Evolutionary conservation across 225 moss, liverwort and hornwort genomes (phyloP), one percentile per base, ranked within the genome.

Genomic region (Polytrichum commune): DNA sequence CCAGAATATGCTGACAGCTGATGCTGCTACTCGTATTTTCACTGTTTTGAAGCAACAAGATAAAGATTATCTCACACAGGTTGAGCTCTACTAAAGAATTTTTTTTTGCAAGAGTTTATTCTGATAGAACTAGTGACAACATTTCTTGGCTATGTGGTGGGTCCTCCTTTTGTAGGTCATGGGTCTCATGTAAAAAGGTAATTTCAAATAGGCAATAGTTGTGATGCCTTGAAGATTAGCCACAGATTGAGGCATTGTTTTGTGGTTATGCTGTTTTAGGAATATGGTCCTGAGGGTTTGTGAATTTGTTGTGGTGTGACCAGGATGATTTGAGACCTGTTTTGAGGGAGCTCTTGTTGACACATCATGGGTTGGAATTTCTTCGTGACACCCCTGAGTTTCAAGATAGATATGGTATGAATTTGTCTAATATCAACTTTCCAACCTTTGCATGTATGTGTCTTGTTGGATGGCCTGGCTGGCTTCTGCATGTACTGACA

Each of bases 311-410:
- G 13, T 46, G 46, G 3, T 46, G 66, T 78, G 62, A 10, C 69
- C 91, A 95, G 95, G 95, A 95, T 68, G 93, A 93, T 82, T 91
- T 93, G 65, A 89, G 79, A 80, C 91, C 95, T 56, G 81, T 95
- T 61, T 79, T 95, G 68, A 85, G 82, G 70, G 95, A 95, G 81
- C 90, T 95, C 63, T 82, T 95, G 53, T 67, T 82, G 74, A 85
- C 88, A 54, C 95, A 95, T 83, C 93, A 89, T 69, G 95, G 95
- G 68, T 76, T 95, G 66, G 95, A 95, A 86, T 95, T 95, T 73
- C 88, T 95, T 19, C 93, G 90, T 57, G 93, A 95, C 63, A 95
- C 95, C 22, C 93, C 95, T 29, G 95, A 95, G 81, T 95, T 95
- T 80, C 95, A 95, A 83, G 95, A 93, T 78, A 86, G 95, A 93